Percentiles rank a stretch among this genome's conserved stretches.
These are phyloP conservation scores for Oryza longistaminata DNA, from an alignment of 176 grass and related monocot genomes.

Conservation along the genomic window DNA sequence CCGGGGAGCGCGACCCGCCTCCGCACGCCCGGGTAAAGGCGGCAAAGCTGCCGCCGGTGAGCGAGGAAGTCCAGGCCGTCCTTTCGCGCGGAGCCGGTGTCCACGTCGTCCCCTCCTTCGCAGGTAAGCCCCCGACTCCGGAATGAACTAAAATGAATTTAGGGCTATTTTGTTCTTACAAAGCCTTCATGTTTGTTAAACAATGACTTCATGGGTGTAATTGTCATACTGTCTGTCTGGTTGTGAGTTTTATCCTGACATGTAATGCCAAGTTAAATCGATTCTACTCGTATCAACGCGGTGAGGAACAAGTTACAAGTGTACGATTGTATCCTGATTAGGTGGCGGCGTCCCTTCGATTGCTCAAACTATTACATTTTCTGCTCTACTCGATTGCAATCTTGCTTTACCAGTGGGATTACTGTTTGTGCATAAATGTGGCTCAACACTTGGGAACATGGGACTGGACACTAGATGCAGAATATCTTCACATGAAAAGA, in stretches of 20 bases:
- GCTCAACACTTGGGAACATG: no score
- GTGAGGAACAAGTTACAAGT: no score
- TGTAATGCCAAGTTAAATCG: not conserved
- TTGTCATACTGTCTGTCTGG: not conserved
- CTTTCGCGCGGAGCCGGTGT: slow-evolving; percentile 53
- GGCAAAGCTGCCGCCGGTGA: not conserved
- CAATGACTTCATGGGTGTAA: no score
- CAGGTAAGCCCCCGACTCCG: slow-evolving; percentile 39
- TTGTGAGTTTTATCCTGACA: not conserved
- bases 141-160: not conserved
- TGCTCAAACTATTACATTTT: no score
- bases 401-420: no score
- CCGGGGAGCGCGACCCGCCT: not conserved
- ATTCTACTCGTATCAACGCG: not conserved
- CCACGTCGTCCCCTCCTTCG: slow-evolving; percentile 70
- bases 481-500: no score
- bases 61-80: slow-evolving; percentile 52
- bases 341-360: no score
- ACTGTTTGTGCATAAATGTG: no score
- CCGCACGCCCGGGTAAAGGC: not conserved
- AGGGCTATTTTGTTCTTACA: not conserved
- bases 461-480: no score
- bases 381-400: no score
- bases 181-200: not conserved
- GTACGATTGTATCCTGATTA: no score